Conservation (phyloP, 805 yeast species). For the Lipomyces starkeyi region DNA sequence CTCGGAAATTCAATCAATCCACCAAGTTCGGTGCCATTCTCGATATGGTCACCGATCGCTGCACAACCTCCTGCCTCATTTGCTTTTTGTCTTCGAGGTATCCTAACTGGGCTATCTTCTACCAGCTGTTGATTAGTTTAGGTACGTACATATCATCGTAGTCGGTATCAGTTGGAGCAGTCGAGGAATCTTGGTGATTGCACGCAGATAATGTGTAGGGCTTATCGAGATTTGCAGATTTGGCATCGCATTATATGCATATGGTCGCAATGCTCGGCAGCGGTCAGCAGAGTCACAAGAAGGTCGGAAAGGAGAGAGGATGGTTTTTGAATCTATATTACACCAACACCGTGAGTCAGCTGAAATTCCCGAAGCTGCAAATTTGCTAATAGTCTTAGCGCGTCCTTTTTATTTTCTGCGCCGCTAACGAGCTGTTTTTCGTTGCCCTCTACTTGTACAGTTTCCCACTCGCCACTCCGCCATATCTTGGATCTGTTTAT, state of each 20-base stretch:
- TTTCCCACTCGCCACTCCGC: conserved; percentile 57
- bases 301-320: conserved; percentile 71
- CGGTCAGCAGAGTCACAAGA: conserved; percentile 85
- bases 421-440: conserved; percentile 90
- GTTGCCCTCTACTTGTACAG: conserved; percentile 83
- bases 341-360: conserved; percentile 65
- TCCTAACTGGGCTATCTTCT: conserved; percentile 69
- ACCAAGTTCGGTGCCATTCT: conserved; percentile 94
- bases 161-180: background rate
- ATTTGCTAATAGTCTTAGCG: conserved; percentile 5
- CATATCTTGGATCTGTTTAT: conserved; percentile 44
- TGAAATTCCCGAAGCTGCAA: background rate
- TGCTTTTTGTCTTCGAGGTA: conserved; percentile 82
- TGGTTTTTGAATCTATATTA: conserved; percentile 83
- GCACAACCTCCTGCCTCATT: conserved; percentile 92
- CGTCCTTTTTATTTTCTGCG: conserved; percentile 87
- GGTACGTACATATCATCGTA: conserved; percentile 1
- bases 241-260: conserved; percentile 96
- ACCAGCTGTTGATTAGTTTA: conserved; percentile 84
- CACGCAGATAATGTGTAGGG: background rate
- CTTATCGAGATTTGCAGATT: conserved; percentile 43
- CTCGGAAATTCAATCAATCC: conserved; percentile 85
- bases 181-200: background rate
- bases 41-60: conserved; percentile 98
- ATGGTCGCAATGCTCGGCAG: conserved; percentile 90